Evolutionary conservation across 1,284 basidiomycete genomes (phyloP).

Genomic region (Marasmius tenuissimus): DNA sequence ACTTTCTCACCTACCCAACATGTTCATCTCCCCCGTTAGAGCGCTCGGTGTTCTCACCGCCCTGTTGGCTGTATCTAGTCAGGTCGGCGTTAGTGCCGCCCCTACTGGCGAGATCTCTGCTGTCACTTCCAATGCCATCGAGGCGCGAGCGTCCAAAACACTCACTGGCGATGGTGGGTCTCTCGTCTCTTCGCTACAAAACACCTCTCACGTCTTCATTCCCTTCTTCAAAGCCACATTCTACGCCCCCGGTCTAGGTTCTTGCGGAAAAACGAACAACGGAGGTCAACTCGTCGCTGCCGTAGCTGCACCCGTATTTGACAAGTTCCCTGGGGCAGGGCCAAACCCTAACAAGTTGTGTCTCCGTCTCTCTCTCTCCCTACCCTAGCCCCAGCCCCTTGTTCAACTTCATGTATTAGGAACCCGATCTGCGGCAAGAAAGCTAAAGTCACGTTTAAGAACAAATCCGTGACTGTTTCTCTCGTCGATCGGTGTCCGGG

Average conservation of each 20-base stretch:
- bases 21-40: too few relatives aligned
- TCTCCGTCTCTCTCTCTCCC: neutral
- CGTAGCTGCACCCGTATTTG: neutral
- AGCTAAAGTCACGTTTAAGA: neutral
- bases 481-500: conserved; percentile 29
- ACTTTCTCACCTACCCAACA: too few relatives aligned
- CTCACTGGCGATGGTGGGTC: neutral
- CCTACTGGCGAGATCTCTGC: too few relatives aligned
- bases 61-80: too few relatives aligned
- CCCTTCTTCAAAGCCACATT: neutral
- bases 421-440: neutral
- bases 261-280: neutral
- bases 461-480: conserved; percentile 20
- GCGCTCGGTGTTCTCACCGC: too few relatives aligned
- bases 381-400: neutral
- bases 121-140: too few relatives aligned
- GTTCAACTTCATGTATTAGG: neutral
- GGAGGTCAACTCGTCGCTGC: neutral
- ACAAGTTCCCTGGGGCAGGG: neutral
- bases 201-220: neutral
- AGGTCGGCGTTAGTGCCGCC: too few relatives aligned
- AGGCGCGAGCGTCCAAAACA: too few relatives aligned
- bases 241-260: neutral
- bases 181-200: neutral
- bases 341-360: neutral